phyloP scores from a whole-genome alignment of 2,329 filamentous ascomycete species.

The Chrysoporthe austroafricana region DNA sequence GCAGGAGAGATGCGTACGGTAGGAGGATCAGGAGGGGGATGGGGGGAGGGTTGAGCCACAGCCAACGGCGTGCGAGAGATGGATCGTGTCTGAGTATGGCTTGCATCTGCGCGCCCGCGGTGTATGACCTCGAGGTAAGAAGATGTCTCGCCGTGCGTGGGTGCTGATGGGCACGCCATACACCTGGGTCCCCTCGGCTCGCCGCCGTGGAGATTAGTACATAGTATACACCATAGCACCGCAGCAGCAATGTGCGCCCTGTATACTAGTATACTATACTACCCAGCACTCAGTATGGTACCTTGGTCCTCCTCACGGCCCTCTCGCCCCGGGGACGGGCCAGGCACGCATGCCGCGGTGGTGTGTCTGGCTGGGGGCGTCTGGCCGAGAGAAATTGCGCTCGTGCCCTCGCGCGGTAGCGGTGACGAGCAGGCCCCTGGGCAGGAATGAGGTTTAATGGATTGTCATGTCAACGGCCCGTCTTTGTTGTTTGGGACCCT shows the following conservation, averaged over 20 bases:
- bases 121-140: background rate
- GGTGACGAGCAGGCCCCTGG: background rate
- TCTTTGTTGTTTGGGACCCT: background rate
- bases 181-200: background rate
- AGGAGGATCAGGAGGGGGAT: slow-evolving; percentile 11
- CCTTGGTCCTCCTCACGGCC: too few relatives aligned
- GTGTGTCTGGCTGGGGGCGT: too few relatives aligned
- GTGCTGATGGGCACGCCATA: background rate
- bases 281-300: too few relatives aligned
- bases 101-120: background rate
- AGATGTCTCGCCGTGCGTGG: background rate
- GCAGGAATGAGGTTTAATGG: background rate
- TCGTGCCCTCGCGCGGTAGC: background rate
- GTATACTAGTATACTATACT: too few relatives aligned
- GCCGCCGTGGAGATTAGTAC: too few relatives aligned
- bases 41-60: slow-evolving; percentile 5
- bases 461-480: background rate
- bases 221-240: too few relatives aligned
- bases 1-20: slow-evolving; percentile 7
- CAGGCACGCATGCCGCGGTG: too few relatives aligned
- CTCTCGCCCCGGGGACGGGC: too few relatives aligned
- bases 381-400: background rate
- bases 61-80: background rate
- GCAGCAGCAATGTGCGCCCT: too few relatives aligned
- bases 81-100: slow-evolving; percentile 2